phyloP scores from a whole-genome alignment of 1,284 basidiomycete species.

The Trametes polyzona region DNA sequence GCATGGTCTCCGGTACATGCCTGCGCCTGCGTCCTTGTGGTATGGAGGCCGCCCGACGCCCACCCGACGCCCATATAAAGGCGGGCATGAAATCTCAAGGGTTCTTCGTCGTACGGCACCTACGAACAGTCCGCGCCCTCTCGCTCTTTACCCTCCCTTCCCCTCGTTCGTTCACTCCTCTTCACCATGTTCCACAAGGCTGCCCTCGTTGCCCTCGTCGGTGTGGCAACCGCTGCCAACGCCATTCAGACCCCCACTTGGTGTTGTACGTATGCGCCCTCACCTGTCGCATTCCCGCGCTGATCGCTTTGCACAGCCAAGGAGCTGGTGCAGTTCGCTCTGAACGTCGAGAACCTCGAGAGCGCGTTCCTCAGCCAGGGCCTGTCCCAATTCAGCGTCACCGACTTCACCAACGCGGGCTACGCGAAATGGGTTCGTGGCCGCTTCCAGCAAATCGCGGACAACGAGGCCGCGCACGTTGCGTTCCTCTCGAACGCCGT shows the following conservation, averaged over 20 bases:
- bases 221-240: not conserved
- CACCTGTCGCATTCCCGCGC: too few species aligned
- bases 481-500: slow-evolving; percentile 43
- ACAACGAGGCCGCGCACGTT: slow-evolving; percentile 54
- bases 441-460: slow-evolving; percentile 48
- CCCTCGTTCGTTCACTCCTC: not conserved
- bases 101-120: not conserved
- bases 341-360: slow-evolving; percentile 64
- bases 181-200: not conserved
- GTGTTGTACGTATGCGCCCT: not conserved
- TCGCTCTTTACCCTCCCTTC: not conserved
- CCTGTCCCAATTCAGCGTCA: slow-evolving; percentile 42
- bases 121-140: not conserved
- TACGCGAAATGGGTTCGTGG: slow-evolving; percentile 48
- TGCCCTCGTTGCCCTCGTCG: not conserved
- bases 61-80: too few species aligned
- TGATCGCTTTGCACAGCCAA: too few species aligned
- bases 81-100: too few species aligned
- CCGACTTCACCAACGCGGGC: slow-evolving; percentile 49
- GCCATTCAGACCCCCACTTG: not conserved
- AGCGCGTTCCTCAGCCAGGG: slow-evolving; percentile 42
- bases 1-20: too few species aligned
- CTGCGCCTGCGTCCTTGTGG: too few species aligned
- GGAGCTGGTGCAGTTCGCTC: slow-evolving; percentile 53
- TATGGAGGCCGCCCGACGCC: too few species aligned